Conservation (phyloP, 2,329 filamentous ascomycete species). For the Kalmusia sp. region DNA sequence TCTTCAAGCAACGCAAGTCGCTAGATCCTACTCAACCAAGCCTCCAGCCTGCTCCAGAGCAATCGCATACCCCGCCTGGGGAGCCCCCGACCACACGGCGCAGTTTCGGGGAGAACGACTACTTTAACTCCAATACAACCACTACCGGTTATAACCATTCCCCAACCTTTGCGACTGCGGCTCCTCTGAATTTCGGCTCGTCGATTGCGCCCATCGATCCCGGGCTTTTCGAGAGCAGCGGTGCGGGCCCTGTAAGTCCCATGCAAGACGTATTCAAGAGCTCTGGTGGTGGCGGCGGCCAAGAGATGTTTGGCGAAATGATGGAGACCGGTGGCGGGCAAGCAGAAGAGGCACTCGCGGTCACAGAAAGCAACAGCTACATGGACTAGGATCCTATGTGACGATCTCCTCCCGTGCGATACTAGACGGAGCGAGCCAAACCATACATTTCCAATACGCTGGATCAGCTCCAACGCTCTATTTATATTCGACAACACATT, state of each 20-base stretch:
- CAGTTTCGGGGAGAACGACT: constrained; percentile 37
- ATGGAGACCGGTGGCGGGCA: constrained; percentile 46
- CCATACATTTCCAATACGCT: background rate
- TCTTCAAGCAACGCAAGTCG: constrained; percentile 71
- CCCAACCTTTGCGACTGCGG: constrained; percentile 40
- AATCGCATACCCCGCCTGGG: constrained; percentile 46
- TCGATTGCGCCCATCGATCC: constrained; percentile 45
- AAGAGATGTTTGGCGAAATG: constrained; percentile 46
- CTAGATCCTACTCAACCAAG: constrained; percentile 45
- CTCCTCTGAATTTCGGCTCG: constrained; percentile 38
- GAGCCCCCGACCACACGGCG: constrained; percentile 39
- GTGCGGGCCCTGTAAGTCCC: constrained; percentile 38
- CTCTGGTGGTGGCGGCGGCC: constrained; percentile 42
- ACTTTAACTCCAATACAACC: constrained; percentile 37
- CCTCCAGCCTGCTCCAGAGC: constrained; percentile 44
- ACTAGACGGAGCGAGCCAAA: too few species aligned
- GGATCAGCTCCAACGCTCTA: background rate
- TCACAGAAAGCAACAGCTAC: constrained; percentile 43
- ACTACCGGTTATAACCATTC: constrained; percentile 39
- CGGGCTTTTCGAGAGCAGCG: constrained; percentile 44
- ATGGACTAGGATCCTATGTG: constrained; percentile 33
- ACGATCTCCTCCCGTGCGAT: background rate
- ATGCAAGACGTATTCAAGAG: constrained; percentile 47
- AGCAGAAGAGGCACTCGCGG: constrained; percentile 46
- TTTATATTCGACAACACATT: background rate